Evolutionary conservation across 208 protist species (phyloP).

Genomic region (Acanthamoeba castellanii): DNA sequence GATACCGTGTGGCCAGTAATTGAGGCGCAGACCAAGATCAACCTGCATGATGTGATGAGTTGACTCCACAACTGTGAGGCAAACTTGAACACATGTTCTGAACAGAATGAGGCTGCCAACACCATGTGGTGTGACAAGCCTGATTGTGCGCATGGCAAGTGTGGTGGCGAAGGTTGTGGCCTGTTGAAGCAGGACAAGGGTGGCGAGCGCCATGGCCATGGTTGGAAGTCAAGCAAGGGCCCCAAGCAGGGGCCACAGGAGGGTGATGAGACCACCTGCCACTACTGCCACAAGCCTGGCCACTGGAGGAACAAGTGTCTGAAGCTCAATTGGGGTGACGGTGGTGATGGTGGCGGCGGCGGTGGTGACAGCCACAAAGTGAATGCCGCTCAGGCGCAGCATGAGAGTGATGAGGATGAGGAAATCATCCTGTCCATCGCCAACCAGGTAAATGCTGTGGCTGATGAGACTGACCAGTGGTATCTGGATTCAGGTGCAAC

Average conservation of each 20-base stretch:
- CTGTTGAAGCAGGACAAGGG: not conserved
- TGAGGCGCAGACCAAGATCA: not conserved
- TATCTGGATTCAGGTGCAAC: conserved; percentile 8
- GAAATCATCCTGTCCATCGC: not conserved
- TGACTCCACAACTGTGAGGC: not conserved
- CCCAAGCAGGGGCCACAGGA: not conserved
- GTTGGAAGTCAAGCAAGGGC: not conserved
- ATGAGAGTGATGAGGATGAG: not conserved
- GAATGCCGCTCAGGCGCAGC: not conserved
- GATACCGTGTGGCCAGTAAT: not conserved
- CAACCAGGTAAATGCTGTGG: not conserved
- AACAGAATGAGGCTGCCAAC: not conserved
- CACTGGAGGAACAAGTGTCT: not conserved
- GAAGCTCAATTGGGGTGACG: not conserved
- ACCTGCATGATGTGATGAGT: not conserved
- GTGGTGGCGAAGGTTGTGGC: not conserved
- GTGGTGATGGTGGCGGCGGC: not conserved
- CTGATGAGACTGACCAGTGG: not conserved
- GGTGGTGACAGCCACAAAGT: too few relatives aligned
- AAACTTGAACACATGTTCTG: not conserved
- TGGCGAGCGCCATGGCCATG: not conserved
- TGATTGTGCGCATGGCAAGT: not conserved
- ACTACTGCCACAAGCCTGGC: not conserved
- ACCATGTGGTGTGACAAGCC: too few relatives aligned
- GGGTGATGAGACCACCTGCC: not conserved